Evolutionary conservation across 805 yeast genomes (phyloP), one percentile per base, ranked within the genome.

Genomic region (Kodamaea laetipori): DNA sequence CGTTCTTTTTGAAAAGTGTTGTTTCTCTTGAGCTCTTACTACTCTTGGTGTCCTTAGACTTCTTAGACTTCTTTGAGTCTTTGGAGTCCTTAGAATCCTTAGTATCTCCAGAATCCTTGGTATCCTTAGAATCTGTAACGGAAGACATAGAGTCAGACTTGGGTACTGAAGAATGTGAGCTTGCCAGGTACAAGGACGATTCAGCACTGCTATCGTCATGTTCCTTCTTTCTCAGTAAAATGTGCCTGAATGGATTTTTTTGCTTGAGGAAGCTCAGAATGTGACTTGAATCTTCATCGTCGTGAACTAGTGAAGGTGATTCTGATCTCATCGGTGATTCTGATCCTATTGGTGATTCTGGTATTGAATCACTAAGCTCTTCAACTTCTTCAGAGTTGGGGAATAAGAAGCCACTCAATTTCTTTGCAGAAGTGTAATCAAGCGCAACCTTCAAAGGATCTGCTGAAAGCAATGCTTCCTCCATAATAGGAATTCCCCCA

Each of bases 401-500:
- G 64, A 88, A 84, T n/a, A 84, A 64, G 66, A 87, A 90, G 12
- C 73, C 67, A 55, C 84, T 69, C 18, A 90, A 58, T 51, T 74
- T 77, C 30, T 74, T 76, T 1, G 90, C 84, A 0, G 90, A 79
- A 1, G 66, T 69, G 50, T 84, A 86, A 48, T 90, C 97, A 28
- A 92, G 60, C 50, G 83, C 85, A 2, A 92, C 53, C 47, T 78
- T 80, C 48, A 90, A 54, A 0, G 96, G 96, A 41, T 77, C 74
- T 12, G 88, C 60, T 1, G 66, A 61, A 13, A 87, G 69, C 27
- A 78, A 78, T 17, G 88, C 82, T 39, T 75, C 67, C 46, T 80
- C 81, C 65, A 90, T 71, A 17, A 90, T 82, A n/a, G 86, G 77
- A 39, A 90, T 89, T 8, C 98, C 98, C 24, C 97, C 98, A 44